Percentiles rank a stretch among this genome's conserved stretches.
Evolutionary conservation across 2,329 filamentous ascomycete species (phyloP).

Genomic region (Colletotrichum sp.): DNA sequence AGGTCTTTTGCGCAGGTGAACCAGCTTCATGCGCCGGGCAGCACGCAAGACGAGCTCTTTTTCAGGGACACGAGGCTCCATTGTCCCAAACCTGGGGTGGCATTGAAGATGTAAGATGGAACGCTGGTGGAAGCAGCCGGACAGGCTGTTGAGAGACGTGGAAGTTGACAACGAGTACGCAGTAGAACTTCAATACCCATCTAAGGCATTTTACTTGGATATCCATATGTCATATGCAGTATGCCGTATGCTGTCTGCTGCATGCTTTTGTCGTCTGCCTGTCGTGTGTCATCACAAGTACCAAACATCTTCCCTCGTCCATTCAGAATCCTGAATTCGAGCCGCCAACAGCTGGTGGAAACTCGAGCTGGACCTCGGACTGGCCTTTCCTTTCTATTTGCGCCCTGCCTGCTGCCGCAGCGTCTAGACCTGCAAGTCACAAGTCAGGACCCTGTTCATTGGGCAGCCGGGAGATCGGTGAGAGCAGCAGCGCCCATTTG

Average conservation of each 20-base stretch:
- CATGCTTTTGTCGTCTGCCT: neutral
- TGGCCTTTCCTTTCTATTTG: neutral
- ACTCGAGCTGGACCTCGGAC: neutral
- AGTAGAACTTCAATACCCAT: neutral
- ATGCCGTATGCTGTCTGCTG: neutral
- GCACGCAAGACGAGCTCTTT: neutral
- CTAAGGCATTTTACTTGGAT: neutral
- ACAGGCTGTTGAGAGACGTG: neutral
- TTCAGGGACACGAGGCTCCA: conserved; percentile 1
- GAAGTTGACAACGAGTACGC: neutral
- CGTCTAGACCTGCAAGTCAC: conserved; percentile 10
- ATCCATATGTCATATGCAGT: neutral
- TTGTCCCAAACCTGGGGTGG: neutral
- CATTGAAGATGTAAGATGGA: conserved; percentile 6
- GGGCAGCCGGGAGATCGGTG: conserved; percentile 16
- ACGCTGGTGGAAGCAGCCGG: conserved; percentile 8
- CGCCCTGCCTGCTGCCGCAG: neutral
- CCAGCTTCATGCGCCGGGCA: neutral
- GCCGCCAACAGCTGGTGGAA: neutral
- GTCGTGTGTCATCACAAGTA: neutral
- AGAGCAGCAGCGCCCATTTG: conserved; percentile 1
- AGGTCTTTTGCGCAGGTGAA: conserved; percentile 1
- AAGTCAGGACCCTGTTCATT: conserved; percentile 2
- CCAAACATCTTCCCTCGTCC: neutral
- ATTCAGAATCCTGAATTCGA: neutral